These are phyloP conservation scores for Calonectria ilicicola DNA, from an alignment of 2,329 filamentous ascomycete species.

Conservation along the genomic window DNA sequence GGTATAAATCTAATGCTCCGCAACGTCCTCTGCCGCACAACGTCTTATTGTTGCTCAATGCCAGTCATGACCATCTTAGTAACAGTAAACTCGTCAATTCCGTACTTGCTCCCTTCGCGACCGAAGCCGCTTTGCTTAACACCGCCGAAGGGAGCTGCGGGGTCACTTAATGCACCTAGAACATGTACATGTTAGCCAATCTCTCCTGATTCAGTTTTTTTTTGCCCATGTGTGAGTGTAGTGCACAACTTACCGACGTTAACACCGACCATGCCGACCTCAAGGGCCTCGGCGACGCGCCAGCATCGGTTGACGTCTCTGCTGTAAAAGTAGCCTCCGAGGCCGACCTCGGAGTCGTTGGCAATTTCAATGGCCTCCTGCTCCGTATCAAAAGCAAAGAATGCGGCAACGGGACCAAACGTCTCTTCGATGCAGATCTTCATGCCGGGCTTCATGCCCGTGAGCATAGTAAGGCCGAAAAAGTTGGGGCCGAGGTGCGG, in stretches of 20 bases:
- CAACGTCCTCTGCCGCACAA: conserved; percentile 11
- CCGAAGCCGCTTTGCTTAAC: conserved; percentile 84
- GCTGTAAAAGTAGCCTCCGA: conserved; percentile 79
- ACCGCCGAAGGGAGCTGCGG: conserved; percentile 74
- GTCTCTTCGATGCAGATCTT: conserved; percentile 75
- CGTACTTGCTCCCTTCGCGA: conserved; percentile 79
- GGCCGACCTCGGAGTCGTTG: conserved; percentile 74
- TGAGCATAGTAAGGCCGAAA: conserved; percentile 76
- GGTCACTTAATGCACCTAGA: conserved; percentile 60
- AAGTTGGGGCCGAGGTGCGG: conserved; percentile 74
- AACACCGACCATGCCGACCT: conserved; percentile 55
- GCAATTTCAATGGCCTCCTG: conserved; percentile 76
- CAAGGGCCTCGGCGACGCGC: conserved; percentile 60
- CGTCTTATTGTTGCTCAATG: conserved; percentile 35
- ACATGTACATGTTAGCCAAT: conserved; percentile 28
- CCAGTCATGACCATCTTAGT: conserved; percentile 68
- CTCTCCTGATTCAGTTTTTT: not conserved
- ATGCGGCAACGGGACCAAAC: conserved; percentile 77
- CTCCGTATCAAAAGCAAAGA: conserved; percentile 77
- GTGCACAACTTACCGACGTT: conserved; percentile 41
- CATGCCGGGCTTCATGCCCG: conserved; percentile 76
- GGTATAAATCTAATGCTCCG: conserved; percentile 36
- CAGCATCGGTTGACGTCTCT: conserved; percentile 53
- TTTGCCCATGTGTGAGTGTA: too few species aligned
- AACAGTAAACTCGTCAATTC: conserved; percentile 77